Conservation (phyloP, 2,329 filamentous ascomycete species). For the Fusarium neocosmosporiellum region DNA sequence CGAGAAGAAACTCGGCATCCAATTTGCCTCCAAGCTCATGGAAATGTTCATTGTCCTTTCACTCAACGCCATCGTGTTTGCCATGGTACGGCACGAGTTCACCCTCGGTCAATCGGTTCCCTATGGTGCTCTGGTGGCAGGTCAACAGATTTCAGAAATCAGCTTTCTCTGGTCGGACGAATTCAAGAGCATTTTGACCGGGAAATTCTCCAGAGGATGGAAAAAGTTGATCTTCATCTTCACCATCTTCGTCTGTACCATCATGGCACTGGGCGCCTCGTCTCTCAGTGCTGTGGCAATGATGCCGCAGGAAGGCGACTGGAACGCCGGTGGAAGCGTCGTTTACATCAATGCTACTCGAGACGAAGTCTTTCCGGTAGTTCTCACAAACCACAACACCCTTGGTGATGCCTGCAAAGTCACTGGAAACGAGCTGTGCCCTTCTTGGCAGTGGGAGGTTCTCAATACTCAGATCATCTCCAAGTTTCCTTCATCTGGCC, state of each 20-base stretch:
- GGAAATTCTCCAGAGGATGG: slow-evolving; percentile 30
- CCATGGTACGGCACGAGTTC: slow-evolving; percentile 34
- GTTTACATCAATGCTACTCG: slow-evolving; percentile 30
- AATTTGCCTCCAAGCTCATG: slow-evolving; percentile 36
- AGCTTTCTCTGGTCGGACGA: slow-evolving; percentile 38
- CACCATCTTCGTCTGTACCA: slow-evolving; percentile 21
- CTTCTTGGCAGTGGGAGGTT: slow-evolving; percentile 38
- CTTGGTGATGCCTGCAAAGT: slow-evolving; percentile 12
- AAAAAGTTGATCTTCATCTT: slow-evolving; percentile 32
- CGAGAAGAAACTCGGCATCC: slow-evolving; percentile 35
- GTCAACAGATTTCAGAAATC: slow-evolving; percentile 34
- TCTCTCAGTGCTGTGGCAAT: slow-evolving; percentile 37
- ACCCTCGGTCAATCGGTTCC: slow-evolving; percentile 30
- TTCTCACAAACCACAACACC: slow-evolving; percentile 17
- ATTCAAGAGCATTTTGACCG: slow-evolving; percentile 29
- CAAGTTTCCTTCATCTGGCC: slow-evolving; percentile 22
- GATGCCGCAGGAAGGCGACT: slow-evolving; percentile 37
- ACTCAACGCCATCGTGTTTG: slow-evolving; percentile 29
- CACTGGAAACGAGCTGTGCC: slow-evolving; percentile 27
- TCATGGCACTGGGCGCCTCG: slow-evolving; percentile 32
- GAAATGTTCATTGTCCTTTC: slow-evolving; percentile 36
- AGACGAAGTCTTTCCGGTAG: slow-evolving; percentile 20
- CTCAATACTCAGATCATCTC: slow-evolving; percentile 32
- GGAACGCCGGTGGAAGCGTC: slow-evolving; percentile 31
- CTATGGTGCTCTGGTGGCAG: slow-evolving; percentile 32